phyloP scores from a whole-genome alignment of 768 basidiomycete genomes.

The Dioszegia crocea region DNA sequence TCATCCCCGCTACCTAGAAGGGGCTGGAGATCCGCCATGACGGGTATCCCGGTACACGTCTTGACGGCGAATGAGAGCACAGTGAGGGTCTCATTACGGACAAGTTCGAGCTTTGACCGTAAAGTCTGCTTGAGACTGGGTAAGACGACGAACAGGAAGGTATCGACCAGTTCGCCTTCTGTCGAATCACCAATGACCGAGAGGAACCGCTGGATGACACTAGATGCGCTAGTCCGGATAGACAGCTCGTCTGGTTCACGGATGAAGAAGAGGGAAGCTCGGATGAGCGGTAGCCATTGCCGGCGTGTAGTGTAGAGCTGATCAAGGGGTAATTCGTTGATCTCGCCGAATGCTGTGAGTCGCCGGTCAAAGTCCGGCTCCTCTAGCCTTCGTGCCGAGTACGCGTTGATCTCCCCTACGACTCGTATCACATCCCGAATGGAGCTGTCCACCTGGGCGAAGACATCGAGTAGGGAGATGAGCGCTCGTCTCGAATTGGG shows the following conservation, averaged over 20 bases:
- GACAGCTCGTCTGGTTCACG: slow-evolving; percentile 86
- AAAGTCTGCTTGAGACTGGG: slow-evolving; percentile 77
- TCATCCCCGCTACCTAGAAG: slow-evolving; percentile 82
- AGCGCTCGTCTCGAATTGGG: slow-evolving; percentile 68
- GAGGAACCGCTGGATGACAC: slow-evolving; percentile 71
- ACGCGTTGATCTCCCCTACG: slow-evolving; percentile 72
- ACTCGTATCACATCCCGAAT: slow-evolving; percentile 57
- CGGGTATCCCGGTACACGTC: slow-evolving; percentile 59
- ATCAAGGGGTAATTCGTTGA: slow-evolving; percentile 54
- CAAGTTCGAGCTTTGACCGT: slow-evolving; percentile 73
- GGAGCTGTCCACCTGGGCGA: slow-evolving; percentile 55
- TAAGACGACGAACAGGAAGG: slow-evolving; percentile 62
- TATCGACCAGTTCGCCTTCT: slow-evolving; percentile 48
- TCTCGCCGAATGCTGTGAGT: slow-evolving; percentile 63
- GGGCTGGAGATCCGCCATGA: slow-evolving; percentile 72
- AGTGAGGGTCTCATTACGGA: slow-evolving; percentile 75
- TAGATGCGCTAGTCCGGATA: slow-evolving; percentile 74
- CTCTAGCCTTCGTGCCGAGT: slow-evolving; percentile 72
- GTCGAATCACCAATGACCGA: slow-evolving; percentile 50
- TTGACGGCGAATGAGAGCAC: slow-evolving; percentile 73
- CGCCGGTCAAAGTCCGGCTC: slow-evolving; percentile 91
- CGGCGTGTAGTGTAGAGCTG: slow-evolving; percentile 52
- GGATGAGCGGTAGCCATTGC: slow-evolving; percentile 77
- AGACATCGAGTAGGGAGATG: slow-evolving; percentile 60
- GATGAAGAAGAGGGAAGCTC: slow-evolving; percentile 77